phyloP scores from a whole-genome alignment of 2,329 filamentous ascomycete species.

The Calonectria pseudoreteaudii region DNA sequence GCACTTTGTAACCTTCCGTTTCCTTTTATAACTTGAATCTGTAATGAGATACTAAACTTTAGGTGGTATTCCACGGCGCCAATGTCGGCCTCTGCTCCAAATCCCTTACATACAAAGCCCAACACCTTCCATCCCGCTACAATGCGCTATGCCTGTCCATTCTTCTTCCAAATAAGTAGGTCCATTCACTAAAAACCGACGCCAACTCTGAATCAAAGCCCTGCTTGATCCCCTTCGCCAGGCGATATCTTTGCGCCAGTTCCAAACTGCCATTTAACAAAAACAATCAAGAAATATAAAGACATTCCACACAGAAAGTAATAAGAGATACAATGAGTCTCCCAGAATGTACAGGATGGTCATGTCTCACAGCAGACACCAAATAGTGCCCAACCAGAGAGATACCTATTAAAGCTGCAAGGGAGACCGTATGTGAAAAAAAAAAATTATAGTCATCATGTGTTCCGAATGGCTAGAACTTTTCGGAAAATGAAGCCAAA shows the following conservation, averaged over 20 bases:
- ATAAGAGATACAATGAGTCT: conserved; percentile 27
- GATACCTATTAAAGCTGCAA: conserved; percentile 30
- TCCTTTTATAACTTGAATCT: conserved; percentile 27
- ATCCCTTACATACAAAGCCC: conserved; percentile 42
- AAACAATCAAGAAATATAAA: conserved; percentile 27
- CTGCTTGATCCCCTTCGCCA: conserved; percentile 46
- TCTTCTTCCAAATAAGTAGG: conserved; percentile 36
- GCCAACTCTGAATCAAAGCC: conserved; percentile 47
- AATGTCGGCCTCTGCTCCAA: conserved; percentile 32
- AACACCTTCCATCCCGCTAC: conserved; percentile 33
- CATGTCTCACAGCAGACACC: not conserved
- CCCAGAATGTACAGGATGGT: conserved; percentile 31
- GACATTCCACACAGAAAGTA: conserved; percentile 32
- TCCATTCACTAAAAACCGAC: conserved; percentile 30
- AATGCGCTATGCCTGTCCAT: conserved; percentile 38
- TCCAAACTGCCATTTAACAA: conserved; percentile 27
- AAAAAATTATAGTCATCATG: conserved; percentile 34
- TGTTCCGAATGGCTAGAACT: conserved; percentile 31
- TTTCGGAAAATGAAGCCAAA: conserved; percentile 28
- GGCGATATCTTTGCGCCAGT: conserved; percentile 37
- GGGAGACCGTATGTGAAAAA: conserved; percentile 32
- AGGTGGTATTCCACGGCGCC: conserved; percentile 37
- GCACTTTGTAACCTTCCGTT: not conserved
- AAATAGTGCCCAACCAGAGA: not conserved
- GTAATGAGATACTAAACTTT: conserved; percentile 26